phyloP scores from a whole-genome alignment of 257 asterid species.

The Sherardia arvensis region DNA sequence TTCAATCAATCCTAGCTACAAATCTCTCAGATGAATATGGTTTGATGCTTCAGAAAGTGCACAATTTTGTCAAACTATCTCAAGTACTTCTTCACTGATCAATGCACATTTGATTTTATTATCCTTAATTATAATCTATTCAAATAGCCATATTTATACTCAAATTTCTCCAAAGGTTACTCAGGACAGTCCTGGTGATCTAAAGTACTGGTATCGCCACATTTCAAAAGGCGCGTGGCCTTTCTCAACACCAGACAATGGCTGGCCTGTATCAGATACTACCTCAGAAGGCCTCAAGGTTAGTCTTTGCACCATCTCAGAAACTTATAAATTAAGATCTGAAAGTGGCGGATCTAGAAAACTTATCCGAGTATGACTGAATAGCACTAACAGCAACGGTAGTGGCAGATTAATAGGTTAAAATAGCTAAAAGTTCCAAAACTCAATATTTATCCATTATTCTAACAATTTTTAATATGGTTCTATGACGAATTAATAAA shows the following conservation, averaged over 20 bases:
- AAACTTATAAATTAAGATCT: too few relatives aligned
- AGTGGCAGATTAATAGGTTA: too few relatives aligned
- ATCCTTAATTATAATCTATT: background rate
- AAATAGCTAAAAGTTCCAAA: too few relatives aligned
- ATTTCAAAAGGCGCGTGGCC: constrained; percentile 74
- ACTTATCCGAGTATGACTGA: too few relatives aligned
- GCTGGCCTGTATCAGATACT: constrained; percentile 65
- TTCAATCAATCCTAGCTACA: constrained; percentile 52
- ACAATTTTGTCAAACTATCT: constrained; percentile 44
- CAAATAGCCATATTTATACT: too few relatives aligned
- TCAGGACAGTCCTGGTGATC: constrained; percentile 22
- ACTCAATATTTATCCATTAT: too few relatives aligned
- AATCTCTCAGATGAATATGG: constrained; percentile 39
- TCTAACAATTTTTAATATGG: too few relatives aligned
- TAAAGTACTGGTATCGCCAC: constrained; percentile 49
- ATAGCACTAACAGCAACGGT: too few relatives aligned
- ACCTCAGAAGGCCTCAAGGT: constrained; percentile 75
- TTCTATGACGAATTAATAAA: too few relatives aligned
- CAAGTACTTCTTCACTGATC: constrained; percentile 30
- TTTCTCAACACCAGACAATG: constrained; percentile 60
- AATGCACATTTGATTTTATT: background rate
- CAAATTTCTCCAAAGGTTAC: constrained; percentile 24
- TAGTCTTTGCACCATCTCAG: too few relatives aligned
- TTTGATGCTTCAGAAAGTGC: constrained; percentile 40
- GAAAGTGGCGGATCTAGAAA: too few relatives aligned